phyloP scores from a whole-genome alignment of 176 grass and related monocot species.

The Zea mays region Zm-B73-REFERENCE-NAM-5.0 NC_050098.1:196139001-196139500 shows the following conservation, averaged over 20 bases:
- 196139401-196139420: conserved; percentile 17
- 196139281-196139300: conserved; percentile 58
- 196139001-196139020: conserved; percentile 19
- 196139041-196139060: conserved; percentile 26
- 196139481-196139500: conserved; percentile 4
- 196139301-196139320: conserved; percentile 50
- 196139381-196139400: conserved; percentile 32
- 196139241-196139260: conserved; percentile 39
- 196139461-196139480: conserved; percentile 32
- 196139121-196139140: conserved; percentile 43
- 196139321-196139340: conserved; percentile 58
- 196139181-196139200: conserved; percentile 42
- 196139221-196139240: conserved; percentile 54
- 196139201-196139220: conserved; percentile 49
- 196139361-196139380: conserved; percentile 55
- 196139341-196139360: conserved; percentile 60
- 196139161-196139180: conserved; percentile 33
- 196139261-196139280: conserved; percentile 34
- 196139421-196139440: conserved; percentile 31
- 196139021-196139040: conserved; percentile 33
- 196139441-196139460: conserved; percentile 32
- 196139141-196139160: conserved; percentile 53
- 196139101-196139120: conserved; percentile 44
- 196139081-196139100: conserved; percentile 55
- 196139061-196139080: conserved; percentile 28